Conservation (phyloP, 2,329 filamentous ascomycete species). For the Neonectria coccinea region DNA sequence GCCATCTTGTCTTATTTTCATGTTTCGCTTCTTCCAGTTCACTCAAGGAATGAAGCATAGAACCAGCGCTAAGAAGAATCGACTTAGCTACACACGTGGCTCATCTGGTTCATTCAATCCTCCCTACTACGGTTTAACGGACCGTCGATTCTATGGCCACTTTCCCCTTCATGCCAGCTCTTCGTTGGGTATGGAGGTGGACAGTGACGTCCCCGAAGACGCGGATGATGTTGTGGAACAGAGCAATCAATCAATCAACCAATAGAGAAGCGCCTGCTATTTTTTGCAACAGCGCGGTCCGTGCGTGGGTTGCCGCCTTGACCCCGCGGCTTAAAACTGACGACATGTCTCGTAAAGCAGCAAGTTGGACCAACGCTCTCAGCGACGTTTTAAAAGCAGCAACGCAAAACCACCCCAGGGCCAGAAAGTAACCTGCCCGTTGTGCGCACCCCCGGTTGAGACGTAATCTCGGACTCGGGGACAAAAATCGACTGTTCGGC, state of each 20-base stretch:
- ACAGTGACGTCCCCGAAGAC: neutral
- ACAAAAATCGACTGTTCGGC: neutral
- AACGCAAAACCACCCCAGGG: constrained; percentile 26
- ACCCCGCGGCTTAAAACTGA: constrained; percentile 23
- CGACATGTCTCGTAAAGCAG: constrained; percentile 28
- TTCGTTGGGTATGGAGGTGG: too few species aligned
- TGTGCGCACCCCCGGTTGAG: neutral
- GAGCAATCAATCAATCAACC: too few species aligned
- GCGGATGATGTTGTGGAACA: too few species aligned
- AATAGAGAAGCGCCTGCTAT: neutral
- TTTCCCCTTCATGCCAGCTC: too few species aligned
- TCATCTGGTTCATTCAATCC: too few species aligned
- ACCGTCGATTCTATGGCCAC: too few species aligned
- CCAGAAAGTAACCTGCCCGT: neutral
- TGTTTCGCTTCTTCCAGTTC: too few species aligned
- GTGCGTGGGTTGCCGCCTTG: constrained; percentile 32
- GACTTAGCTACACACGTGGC: too few species aligned
- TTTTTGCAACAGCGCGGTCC: constrained; percentile 1
- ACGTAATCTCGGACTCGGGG: neutral
- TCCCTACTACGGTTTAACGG: too few species aligned
- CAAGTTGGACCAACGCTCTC: constrained; percentile 26
- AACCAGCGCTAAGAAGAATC: too few species aligned
- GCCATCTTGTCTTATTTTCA: neutral
- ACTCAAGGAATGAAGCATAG: too few species aligned
- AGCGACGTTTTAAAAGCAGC: constrained; percentile 39